Evolutionary conservation across 1,284 basidiomycete genomes (phyloP).

Genomic region (Mycena sp.): DNA sequence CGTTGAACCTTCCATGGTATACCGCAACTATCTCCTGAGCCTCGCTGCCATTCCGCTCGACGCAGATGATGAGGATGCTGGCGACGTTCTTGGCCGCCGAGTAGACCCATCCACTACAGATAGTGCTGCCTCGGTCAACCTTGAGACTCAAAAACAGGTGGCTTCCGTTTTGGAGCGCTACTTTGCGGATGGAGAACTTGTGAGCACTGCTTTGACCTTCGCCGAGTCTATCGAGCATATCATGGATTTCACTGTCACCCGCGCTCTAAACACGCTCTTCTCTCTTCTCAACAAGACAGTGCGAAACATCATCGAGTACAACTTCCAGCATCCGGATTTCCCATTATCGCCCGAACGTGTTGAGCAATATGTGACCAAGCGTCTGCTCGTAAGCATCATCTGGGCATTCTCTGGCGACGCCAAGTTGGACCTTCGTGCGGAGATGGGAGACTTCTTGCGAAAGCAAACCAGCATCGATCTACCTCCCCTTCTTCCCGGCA

Average conservation of each 20-base stretch:
- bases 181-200: constrained; percentile 86
- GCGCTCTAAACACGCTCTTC: constrained; percentile 95
- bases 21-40: constrained; percentile 86
- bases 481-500: constrained; percentile 78
- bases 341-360: constrained; percentile 86
- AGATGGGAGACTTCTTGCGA: constrained; percentile 90
- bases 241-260: constrained; percentile 96
- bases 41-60: constrained; percentile 85
- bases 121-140: constrained; percentile 64
- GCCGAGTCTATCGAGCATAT: constrained; percentile 92
- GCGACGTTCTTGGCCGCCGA: constrained; percentile 70
- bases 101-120: constrained; percentile 62
- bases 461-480: constrained; percentile 91
- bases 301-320: constrained; percentile 95
- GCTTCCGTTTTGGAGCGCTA: constrained; percentile 82
- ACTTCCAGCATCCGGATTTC: constrained; percentile 95
- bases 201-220: constrained; percentile 81
- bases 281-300: constrained; percentile 97
- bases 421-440: constrained; percentile 87
- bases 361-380: constrained; percentile 91
- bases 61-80: constrained; percentile 88
- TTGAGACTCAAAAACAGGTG: constrained; percentile 85
- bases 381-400: constrained; percentile 92
- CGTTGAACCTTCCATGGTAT: constrained; percentile 92
- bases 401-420: constrained; percentile 99